Evolutionary conservation across 208 protist genomes (phyloP).

Genomic region (Porcisia deanei): DNA sequence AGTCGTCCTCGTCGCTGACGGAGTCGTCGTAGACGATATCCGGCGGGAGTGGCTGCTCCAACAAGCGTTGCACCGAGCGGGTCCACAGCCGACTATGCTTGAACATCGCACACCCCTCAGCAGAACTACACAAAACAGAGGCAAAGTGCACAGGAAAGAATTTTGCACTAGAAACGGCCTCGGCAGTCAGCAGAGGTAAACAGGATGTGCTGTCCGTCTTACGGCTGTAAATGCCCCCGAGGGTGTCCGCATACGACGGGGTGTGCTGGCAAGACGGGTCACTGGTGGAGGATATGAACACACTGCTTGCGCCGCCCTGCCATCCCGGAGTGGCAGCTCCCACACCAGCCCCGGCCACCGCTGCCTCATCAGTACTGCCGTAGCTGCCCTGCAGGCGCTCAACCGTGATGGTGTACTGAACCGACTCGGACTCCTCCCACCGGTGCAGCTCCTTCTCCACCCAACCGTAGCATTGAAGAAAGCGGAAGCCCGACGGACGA

Average conservation of each 20-base stretch:
- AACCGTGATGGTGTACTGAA: constrained; percentile 53
- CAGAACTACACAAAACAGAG: constrained; percentile 66
- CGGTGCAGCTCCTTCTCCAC: constrained; percentile 77
- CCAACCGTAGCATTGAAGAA: constrained; percentile 88
- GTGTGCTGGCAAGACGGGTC: constrained; percentile 36
- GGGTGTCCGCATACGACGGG: constrained; percentile 51
- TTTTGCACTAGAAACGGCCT: constrained; percentile 30
- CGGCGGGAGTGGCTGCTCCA: constrained; percentile 73
- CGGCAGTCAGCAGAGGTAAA: constrained; percentile 41
- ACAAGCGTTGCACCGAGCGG: constrained; percentile 63
- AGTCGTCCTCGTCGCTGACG: constrained; percentile 37
- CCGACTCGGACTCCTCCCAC: constrained; percentile 76
- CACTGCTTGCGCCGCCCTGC: constrained; percentile 3
- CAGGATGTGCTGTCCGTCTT: constrained; percentile 19
- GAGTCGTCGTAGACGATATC: constrained; percentile 68
- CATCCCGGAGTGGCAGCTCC: background rate
- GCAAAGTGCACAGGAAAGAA: constrained; percentile 88
- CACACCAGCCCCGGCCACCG: background rate
- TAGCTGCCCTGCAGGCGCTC: constrained; percentile 54
- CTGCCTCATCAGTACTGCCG: constrained; percentile 4
- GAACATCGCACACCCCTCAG: constrained; percentile 81
- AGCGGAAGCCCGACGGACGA: constrained; percentile 75
- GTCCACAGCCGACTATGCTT: constrained; percentile 84
- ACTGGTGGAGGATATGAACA: constrained; percentile 10
- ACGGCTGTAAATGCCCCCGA: constrained; percentile 16